Evolutionary conservation across 345 rosid genomes (phyloP), one percentile per base, ranked within the genome.

Genomic region (Lepidium africanum): DNA sequence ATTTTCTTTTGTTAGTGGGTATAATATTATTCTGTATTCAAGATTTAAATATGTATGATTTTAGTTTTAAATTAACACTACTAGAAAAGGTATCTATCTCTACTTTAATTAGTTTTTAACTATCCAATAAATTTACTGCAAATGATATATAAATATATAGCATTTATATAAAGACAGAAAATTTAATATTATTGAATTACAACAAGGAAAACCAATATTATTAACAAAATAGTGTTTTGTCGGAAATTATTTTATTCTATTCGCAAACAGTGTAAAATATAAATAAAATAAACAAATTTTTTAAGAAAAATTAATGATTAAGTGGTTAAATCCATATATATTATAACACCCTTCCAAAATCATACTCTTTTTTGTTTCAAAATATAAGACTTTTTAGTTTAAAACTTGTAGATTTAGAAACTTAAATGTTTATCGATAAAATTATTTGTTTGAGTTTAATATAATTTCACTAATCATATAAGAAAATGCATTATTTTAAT

Each of bases 151-250:
- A 12, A 33, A 21, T n/a, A 21, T 21, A 21, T 25, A 25, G 3
- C 27, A 25, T 25, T 25, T 2, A 25, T 25, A 4, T 25, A 3
- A 25, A 25, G 27, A 12, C 10, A 5, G 5, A 33, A 15, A 16
- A 6, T 14, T 32, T 6, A 30, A 1, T 42, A 1, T 39, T 39
- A 25, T 11, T 7, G 27, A 19, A 59, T 21, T 35, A 59, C 14
- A 23, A 49, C 9, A 39, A 42, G 5, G 19, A 41, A 21, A 27
- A 10, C 45, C 16, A 52, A 42, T 42, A 23, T 15, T 33, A 48
- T 25, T 70, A 70, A 41, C 13, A 42, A 35, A 63, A 63, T 14
- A 58, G 55, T 23, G 61, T 50, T 59, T 39, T 66, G 77, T 73
- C 72, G 72, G 77, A 59, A 50, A 57, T 9, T 38, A 17, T 7